Evolutionary conservation across 371 early-diverging fungal species (phyloP).

Genomic region (Catenaria anguillulae): DNA sequence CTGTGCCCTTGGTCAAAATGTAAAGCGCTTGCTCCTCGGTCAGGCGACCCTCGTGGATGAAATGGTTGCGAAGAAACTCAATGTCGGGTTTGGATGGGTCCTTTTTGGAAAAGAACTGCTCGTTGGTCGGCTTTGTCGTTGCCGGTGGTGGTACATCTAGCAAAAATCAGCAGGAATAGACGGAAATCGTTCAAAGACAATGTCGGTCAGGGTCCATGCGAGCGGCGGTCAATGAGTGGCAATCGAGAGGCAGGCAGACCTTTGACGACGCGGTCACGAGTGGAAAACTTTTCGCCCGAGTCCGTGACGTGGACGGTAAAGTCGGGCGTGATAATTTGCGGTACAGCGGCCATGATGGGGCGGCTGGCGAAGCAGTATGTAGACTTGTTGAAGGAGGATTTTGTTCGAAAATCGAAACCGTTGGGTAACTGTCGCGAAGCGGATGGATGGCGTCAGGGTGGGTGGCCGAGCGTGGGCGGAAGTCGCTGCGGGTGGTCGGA

Average conservation of each 20-base stretch:
- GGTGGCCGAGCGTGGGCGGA: no score
- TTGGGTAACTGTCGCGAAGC: no score
- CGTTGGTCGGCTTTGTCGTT: constrained; percentile 33
- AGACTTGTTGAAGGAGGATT: no score
- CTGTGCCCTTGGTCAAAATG: constrained; percentile 60
- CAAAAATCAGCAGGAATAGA: no score
- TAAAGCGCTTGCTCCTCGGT: constrained; percentile 78
- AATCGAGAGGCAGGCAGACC: constrained; percentile 24
- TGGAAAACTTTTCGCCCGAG: constrained; percentile 58
- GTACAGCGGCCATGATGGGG: no score
- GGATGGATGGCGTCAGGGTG: no score
- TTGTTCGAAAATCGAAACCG: no score
- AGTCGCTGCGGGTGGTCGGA: no score
- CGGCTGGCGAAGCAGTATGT: no score
- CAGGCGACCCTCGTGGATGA: constrained; percentile 76
- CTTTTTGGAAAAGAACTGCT: constrained; percentile 42
- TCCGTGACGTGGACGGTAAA: constrained; percentile 63
- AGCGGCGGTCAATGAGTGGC: neutral
- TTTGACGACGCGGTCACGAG: constrained; percentile 58
- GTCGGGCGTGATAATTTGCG: constrained; percentile 25
- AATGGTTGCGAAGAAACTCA: constrained; percentile 69
- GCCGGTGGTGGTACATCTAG: constrained; percentile 38
- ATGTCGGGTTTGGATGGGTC: constrained; percentile 51
- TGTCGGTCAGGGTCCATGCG: no score
- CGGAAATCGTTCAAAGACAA: no score